Base-by-base conservation (phyloP, 2,329 filamentous ascomycete species). In the Apiospora saccharicola region DNA sequence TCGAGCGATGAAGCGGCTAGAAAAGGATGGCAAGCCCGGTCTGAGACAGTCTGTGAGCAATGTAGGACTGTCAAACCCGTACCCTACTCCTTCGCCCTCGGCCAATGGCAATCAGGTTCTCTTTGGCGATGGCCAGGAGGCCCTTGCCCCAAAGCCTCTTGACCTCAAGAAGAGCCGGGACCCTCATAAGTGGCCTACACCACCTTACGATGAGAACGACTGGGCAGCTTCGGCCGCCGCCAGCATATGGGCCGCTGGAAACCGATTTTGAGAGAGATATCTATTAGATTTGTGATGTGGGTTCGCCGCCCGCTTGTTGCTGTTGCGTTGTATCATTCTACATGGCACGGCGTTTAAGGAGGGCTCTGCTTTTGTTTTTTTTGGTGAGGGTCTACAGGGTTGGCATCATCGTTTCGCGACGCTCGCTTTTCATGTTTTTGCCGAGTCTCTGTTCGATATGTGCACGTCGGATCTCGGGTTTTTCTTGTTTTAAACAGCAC, bases 191-290 rank as follows among this genome's bases (percentile, higher is more conserved):
- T 98, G 95, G 93, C 96, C 95, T 3, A 98, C 96, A 22, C 96
- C 96, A 30, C 96, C 96, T 4, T 98, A 98, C 77, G 95, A 98
- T 79, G 95, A 97, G 78, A 91, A 92, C 75, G 95, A 98, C 81
- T 98, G 95, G 96, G 94, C 93, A 24, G 91, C 93, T 12, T 92
- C 93, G 57, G 93, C 94, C 43, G 90, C 94, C 14, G 93, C 94
- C 7, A 95, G 93, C 83, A 95, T 95, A 76, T 93, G 93, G 86
- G 92, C 92, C 70, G 90, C 91, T 44, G 90, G 92, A 75, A 91
- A 88, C 80, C 87, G 89, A 76, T 89, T 91, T 78, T 68, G 43
- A 68, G 24, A 46, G 19, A 47, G 14, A 22, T 19, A 22, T 37
- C 30, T 64, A 34, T 41, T 64, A 64, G 57, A 64, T 64, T 64